Evolutionary conservation across 2,329 filamentous ascomycete genomes (phyloP).

Genomic region (Sporothrix curviconia): DNA sequence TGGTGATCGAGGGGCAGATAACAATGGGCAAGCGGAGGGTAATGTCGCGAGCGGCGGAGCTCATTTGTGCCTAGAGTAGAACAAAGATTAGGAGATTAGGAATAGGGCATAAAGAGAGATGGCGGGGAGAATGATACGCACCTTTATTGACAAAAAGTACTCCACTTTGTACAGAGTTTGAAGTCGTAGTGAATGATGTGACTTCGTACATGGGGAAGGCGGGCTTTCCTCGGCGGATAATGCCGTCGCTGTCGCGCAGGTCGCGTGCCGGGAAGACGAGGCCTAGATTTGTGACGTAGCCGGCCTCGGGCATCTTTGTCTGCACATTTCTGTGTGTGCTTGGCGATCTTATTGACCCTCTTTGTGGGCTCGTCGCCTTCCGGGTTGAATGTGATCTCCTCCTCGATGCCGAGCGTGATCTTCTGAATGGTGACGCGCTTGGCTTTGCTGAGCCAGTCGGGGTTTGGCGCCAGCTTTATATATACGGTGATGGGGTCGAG

Average conservation of each 20-base stretch:
- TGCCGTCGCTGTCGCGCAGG: conserved; percentile 76
- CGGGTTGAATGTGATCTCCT: conserved; percentile 98
- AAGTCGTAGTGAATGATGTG: conserved; percentile 86
- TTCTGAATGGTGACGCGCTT: conserved; percentile 89
- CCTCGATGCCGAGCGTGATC: conserved; percentile 88
- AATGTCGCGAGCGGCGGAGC: conserved; percentile 82
- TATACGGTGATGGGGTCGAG: conserved; percentile 93
- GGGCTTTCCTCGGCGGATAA: conserved; percentile 75
- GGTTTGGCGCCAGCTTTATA: conserved; percentile 87
- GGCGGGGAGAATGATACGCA: conserved; percentile 33
- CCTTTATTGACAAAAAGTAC: conserved; percentile 92
- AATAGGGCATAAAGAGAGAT: too few relatives aligned
- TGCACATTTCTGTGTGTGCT: conserved; percentile 76
- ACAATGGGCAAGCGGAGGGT: conserved; percentile 85
- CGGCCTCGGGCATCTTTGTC: conserved; percentile 79
- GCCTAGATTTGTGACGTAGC: conserved; percentile 88
- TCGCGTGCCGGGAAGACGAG: conserved; percentile 89
- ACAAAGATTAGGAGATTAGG: background rate
- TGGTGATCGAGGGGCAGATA: conserved; percentile 94
- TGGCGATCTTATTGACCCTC: conserved; percentile 80
- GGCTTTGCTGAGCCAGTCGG: conserved; percentile 84
- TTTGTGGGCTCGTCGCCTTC: conserved; percentile 92
- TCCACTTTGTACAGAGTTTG: conserved; percentile 96
- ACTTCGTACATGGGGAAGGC: conserved; percentile 87
- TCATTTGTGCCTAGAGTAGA: conserved; percentile 71